Percentiles rank a stretch among this genome's conserved stretches.
phyloP scores from a whole-genome alignment of 495 filamentous ascomycete species.

The Penicillium cinerascens region DNA sequence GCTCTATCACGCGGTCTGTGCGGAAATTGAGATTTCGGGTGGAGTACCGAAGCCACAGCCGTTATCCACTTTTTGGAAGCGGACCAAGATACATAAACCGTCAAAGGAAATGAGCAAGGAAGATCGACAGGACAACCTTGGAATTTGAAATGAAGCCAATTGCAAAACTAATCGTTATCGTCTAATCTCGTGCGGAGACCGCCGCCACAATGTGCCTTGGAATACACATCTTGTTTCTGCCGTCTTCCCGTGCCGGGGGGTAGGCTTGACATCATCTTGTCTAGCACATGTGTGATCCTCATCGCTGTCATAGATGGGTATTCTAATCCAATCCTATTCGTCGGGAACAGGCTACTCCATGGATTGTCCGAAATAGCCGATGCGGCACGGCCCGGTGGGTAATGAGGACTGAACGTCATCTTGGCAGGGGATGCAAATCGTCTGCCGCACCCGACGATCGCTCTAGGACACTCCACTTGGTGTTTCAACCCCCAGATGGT shows the following conservation, averaged over 20 bases:
- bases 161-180: not conserved
- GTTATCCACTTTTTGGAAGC: conserved; percentile 10
- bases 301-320: not conserved
- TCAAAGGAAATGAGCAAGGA: not conserved
- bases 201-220: not conserved
- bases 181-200: not conserved
- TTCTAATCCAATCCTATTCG: not conserved
- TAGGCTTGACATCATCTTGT: not conserved
- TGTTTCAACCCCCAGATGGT: not conserved
- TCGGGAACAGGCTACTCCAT: not conserved
- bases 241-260: too few species aligned
- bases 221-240: not conserved
- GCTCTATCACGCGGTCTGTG: conserved; percentile 13
- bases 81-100: conserved; percentile 1
- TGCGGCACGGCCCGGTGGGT: not conserved
- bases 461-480: not conserved
- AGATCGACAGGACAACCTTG: not conserved
- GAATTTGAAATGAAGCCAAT: not conserved
- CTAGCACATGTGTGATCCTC: not conserved
- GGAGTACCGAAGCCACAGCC: conserved; percentile 26
- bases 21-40: conserved; percentile 9
- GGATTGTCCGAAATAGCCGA: not conserved
- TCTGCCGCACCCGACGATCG: conserved; percentile 6
- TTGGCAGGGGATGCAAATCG: too few species aligned
- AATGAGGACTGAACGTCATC: not conserved